These are phyloP conservation scores for Planoprotostelium fungivorum DNA, from an alignment of 78 protist genomes.

Conservation along the genomic window DNA sequence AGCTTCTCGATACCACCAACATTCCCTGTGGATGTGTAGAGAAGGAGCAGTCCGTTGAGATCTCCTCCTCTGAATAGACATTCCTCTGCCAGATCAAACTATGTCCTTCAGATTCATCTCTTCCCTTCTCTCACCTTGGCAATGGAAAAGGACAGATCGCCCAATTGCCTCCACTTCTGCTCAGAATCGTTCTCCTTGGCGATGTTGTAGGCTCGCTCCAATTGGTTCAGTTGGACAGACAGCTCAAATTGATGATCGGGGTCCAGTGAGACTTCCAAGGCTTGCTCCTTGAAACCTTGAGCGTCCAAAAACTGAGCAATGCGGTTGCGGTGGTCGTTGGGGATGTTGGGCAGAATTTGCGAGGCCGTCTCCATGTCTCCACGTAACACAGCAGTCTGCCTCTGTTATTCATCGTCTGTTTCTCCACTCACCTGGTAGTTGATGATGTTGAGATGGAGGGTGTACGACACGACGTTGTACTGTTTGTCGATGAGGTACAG, in stretches of 20 bases:
- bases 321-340: constrained; percentile 61
- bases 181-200: constrained; percentile 58
- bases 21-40: constrained; percentile 64
- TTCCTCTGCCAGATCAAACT: constrained; percentile 78
- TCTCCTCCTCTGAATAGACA: constrained; percentile 78
- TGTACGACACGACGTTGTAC: constrained; percentile 36
- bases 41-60: constrained; percentile 73
- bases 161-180: constrained; percentile 78
- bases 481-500: constrained; percentile 85
- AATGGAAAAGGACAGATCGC: constrained; percentile 76
- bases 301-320: constrained; percentile 91
- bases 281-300: constrained; percentile 71
- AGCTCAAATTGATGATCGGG: constrained; percentile 90
- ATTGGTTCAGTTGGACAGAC: constrained; percentile 78
- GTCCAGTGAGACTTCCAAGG: constrained; percentile 86
- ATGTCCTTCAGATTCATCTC: not conserved
- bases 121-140: constrained; percentile 8
- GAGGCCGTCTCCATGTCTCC: constrained; percentile 78
- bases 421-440: constrained; percentile 64
- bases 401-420: not conserved
- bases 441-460: constrained; percentile 71
- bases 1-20: constrained; percentile 27
- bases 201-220: constrained; percentile 70
- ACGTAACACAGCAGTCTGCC: constrained; percentile 78
- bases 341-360: constrained; percentile 70